Conservation (phyloP, 176 grass and related monocot genomes). For the Rhipidocladum racemiflorum region DNA sequence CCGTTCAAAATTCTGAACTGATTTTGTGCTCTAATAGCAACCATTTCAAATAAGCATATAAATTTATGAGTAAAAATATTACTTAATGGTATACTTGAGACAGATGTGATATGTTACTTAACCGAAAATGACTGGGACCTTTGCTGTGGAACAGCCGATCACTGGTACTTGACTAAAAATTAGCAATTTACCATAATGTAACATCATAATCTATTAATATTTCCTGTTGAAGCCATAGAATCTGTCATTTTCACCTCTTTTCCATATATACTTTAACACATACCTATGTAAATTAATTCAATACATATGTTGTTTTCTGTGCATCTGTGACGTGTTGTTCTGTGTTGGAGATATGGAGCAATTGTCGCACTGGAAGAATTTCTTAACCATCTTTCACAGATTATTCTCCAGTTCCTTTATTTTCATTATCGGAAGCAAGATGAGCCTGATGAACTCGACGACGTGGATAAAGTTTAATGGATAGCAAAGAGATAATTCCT, state of each 20-base stretch:
- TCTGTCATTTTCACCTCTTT: background rate
- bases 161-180: background rate
- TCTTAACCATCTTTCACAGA: constrained; percentile 48
- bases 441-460: constrained; percentile 8
- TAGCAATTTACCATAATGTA: background rate
- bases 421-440: constrained; percentile 38
- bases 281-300: background rate
- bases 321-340: background rate
- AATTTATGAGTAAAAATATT: background rate
- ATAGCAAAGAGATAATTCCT: background rate
- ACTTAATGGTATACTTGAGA: background rate
- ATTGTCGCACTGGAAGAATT: background rate
- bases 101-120: background rate
- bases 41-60: background rate
- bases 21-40: background rate
- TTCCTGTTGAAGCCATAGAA: background rate
- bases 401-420: constrained; percentile 65
- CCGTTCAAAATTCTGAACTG: background rate
- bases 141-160: background rate
- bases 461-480: constrained; percentile 37
- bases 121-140: background rate
- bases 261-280: background rate
- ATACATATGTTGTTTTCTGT: background rate
- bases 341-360: background rate
- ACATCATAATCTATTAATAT: background rate